These are phyloP conservation scores for Aspergillus sp. DNA, from an alignment of 2,329 filamentous ascomycete genomes.

Conservation along the genomic window DNA sequence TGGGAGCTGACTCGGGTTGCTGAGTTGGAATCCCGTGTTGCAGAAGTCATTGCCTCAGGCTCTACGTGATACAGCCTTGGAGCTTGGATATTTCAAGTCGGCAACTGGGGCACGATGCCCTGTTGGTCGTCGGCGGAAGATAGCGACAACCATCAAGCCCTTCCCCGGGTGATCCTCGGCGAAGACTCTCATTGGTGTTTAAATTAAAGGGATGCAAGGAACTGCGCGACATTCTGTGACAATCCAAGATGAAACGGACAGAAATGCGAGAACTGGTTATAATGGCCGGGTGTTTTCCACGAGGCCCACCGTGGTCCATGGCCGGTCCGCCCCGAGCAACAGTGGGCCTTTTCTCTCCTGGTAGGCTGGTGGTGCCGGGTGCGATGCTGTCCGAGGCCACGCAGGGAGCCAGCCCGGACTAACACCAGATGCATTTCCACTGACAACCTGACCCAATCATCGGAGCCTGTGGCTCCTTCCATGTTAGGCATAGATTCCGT, in stretches of 20 bases:
- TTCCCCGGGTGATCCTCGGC: neutral
- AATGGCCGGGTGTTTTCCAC: neutral
- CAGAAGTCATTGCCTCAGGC: neutral
- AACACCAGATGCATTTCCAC: neutral
- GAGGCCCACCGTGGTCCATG: neutral
- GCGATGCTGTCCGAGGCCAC: no score
- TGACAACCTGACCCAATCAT: neutral
- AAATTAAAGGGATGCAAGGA: no score
- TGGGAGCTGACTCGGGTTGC: conserved; percentile 6
- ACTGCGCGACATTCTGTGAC: neutral
- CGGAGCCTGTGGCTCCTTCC: neutral
- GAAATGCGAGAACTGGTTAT: neutral
- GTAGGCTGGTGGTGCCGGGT: no score
- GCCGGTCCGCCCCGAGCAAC: conserved; percentile 1
- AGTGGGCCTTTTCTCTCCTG: neutral
- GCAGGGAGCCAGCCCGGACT: neutral
- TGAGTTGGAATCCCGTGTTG: neutral
- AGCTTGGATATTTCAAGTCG: neutral
- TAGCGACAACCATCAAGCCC: neutral
- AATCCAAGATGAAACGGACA: neutral
- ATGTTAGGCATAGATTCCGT: neutral
- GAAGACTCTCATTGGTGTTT: neutral
- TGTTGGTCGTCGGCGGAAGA: neutral
- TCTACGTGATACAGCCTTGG: neutral
- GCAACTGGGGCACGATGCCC: neutral